Conservation (phyloP, 2,329 filamentous ascomycete species). For the Calonectria pauciramosa region DNA sequence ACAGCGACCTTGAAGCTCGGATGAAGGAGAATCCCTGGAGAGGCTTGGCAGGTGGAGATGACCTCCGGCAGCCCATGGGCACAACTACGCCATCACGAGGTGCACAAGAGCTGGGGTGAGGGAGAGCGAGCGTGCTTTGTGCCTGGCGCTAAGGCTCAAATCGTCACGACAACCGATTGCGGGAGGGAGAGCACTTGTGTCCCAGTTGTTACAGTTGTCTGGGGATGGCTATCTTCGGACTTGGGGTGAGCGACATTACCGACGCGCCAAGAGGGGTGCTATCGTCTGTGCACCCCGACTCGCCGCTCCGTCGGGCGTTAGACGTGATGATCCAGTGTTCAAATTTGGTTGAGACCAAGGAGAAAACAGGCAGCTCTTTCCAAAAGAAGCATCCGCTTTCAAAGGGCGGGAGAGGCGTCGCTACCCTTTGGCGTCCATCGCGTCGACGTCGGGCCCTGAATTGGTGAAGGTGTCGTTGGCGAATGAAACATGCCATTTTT, state of each 20-base stretch:
- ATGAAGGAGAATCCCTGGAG: slow-evolving; percentile 43
- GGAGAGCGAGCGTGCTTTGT: not conserved
- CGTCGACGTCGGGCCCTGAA: not conserved
- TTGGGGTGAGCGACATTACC: slow-evolving; percentile 38
- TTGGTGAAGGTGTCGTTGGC: not conserved
- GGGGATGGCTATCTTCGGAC: slow-evolving; percentile 26
- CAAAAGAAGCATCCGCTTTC: not conserved
- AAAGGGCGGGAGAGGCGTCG: slow-evolving; percentile 15
- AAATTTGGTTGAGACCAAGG: slow-evolving; percentile 6
- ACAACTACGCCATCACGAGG: slow-evolving; percentile 25
- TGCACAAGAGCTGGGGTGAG: slow-evolving; percentile 7
- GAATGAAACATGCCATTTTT: slow-evolving; percentile 24
- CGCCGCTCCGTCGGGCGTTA: slow-evolving; percentile 37
- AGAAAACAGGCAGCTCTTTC: not conserved
- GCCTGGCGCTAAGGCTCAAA: slow-evolving; percentile 18
- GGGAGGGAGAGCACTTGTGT: not conserved
- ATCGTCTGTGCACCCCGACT: slow-evolving; percentile 38
- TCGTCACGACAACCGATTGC: slow-evolving; percentile 42
- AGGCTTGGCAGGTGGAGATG: slow-evolving; percentile 40
- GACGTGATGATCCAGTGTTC: slow-evolving; percentile 33
- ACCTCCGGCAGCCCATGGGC: slow-evolving; percentile 15
- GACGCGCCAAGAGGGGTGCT: slow-evolving; percentile 33
- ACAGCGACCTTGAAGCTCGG: slow-evolving; percentile 33
- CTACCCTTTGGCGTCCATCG: not conserved
- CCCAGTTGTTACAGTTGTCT: not conserved